Evolutionary conservation across 2,329 filamentous ascomycete genomes (phyloP).

Genomic region (Ascochyta lentis): DNA sequence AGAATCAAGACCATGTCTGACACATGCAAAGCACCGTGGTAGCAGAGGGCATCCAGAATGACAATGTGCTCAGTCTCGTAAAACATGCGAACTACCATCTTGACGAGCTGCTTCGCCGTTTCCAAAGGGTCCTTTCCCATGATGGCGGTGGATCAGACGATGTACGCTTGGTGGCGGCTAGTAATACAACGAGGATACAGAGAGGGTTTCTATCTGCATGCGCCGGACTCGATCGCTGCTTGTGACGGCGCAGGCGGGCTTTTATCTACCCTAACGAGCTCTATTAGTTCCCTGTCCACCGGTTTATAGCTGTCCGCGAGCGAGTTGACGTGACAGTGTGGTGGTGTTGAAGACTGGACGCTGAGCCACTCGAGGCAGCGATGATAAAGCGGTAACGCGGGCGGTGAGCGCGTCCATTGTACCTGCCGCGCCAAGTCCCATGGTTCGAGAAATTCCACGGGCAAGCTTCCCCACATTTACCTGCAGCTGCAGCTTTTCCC

Average conservation of each 20-base stretch:
- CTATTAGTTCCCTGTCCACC: slow-evolving; percentile 10
- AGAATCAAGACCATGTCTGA: slow-evolving; percentile 87
- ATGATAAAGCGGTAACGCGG: slow-evolving; percentile 25
- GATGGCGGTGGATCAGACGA: slow-evolving; percentile 20
- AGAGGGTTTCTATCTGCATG: slow-evolving; percentile 16
- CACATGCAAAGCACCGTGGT: slow-evolving; percentile 80
- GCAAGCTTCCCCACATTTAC: slow-evolving; percentile 20
- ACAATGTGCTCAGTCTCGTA: slow-evolving; percentile 85
- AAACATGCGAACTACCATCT: slow-evolving; percentile 85
- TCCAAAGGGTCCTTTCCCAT: slow-evolving; percentile 61
- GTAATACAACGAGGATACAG: slow-evolving; percentile 2
- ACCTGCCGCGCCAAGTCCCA: slow-evolving; percentile 32
- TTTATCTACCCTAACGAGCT: neutral
- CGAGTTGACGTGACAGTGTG: slow-evolving; percentile 22
- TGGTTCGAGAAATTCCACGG: slow-evolving; percentile 27
- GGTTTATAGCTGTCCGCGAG: slow-evolving; percentile 19
- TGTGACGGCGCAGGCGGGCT: slow-evolving; percentile 1
- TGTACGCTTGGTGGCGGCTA: neutral
- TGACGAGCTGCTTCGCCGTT: slow-evolving; percentile 78
- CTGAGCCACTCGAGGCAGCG: slow-evolving; percentile 13
- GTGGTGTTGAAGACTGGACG: slow-evolving; percentile 14
- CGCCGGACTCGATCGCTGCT: slow-evolving; percentile 10
- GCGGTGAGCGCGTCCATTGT: slow-evolving; percentile 25
- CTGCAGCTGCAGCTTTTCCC: slow-evolving; percentile 9
- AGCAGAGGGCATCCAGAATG: slow-evolving; percentile 78